Evolutionary conservation across 2,329 filamentous ascomycete genomes (phyloP).

Genomic region (Mariannaea sp.): DNA sequence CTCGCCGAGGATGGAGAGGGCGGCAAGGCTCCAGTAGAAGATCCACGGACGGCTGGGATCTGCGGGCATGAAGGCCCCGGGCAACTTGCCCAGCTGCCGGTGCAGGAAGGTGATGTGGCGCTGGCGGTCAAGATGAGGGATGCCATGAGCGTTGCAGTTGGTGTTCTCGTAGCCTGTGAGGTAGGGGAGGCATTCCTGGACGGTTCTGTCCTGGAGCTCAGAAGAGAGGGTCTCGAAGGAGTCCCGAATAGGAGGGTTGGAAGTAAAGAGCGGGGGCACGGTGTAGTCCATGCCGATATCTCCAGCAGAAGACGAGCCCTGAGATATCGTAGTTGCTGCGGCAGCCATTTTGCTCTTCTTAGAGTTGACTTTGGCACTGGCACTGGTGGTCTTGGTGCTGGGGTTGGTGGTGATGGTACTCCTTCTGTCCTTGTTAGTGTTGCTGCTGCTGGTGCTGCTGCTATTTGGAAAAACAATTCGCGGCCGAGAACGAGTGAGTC

Average conservation of each 20-base stretch:
- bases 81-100: slow-evolving; percentile 64
- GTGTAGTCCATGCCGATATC: slow-evolving; percentile 22
- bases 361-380: slow-evolving; percentile 15
- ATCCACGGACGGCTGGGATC: slow-evolving; percentile 94
- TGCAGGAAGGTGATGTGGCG: slow-evolving; percentile 67
- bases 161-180: slow-evolving; percentile 60
- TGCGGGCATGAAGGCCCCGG: slow-evolving; percentile 70
- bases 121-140: slow-evolving; percentile 73
- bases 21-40: slow-evolving; percentile 88
- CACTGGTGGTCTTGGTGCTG: slow-evolving; percentile 9
- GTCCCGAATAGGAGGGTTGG: slow-evolving; percentile 67
- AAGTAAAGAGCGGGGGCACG: slow-evolving; percentile 63
- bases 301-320: slow-evolving; percentile 9
- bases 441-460: slow-evolving; percentile 24
- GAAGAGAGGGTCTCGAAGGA: slow-evolving; percentile 70
- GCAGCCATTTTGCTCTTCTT: slow-evolving; percentile 16
- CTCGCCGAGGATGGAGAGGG: slow-evolving; percentile 75
- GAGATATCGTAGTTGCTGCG: slow-evolving; percentile 16
- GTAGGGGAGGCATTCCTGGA: slow-evolving; percentile 70
- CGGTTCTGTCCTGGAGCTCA: slow-evolving; percentile 67
- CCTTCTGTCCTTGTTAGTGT: slow-evolving; percentile 14
- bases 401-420: slow-evolving; percentile 16
- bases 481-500: slow-evolving; percentile 37
- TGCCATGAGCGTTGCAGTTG: slow-evolving; percentile 69
- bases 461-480: slow-evolving; percentile 42